A percentile compares a stretch with the other conserved stretches of the same genome.
Evolutionary conservation across 805 yeast genomes (phyloP).

Genomic region (Sporopachydermia quercuum): DNA sequence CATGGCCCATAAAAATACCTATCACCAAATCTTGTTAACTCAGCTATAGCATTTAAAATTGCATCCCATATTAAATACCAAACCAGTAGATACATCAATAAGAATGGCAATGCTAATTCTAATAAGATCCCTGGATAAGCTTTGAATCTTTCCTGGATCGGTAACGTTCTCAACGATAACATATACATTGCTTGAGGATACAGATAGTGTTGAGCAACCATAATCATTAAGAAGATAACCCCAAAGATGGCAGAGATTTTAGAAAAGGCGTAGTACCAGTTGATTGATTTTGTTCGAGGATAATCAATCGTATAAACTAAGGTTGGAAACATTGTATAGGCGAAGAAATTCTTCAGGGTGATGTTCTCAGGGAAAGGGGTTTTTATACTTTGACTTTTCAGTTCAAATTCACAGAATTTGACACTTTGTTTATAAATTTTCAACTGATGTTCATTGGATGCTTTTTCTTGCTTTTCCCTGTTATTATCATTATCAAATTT

Average conservation of each 20-base stretch:
- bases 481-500: conserved; percentile 10
- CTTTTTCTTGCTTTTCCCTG: conserved; percentile 10
- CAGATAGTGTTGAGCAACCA: conserved; percentile 58
- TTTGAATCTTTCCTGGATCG: conserved; percentile 28
- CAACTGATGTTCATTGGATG: conserved; percentile 10
- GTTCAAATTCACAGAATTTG: conserved; percentile 59
- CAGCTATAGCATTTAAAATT: conserved; percentile 80
- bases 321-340: conserved; percentile 80
- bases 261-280: conserved; percentile 52
- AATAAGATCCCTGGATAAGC: conserved; percentile 44
- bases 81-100: conserved; percentile 56
- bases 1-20: conserved; percentile 90
- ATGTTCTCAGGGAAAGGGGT: conserved; percentile 60
- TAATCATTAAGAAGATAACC: conserved; percentile 66
- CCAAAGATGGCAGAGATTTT: conserved; percentile 79
- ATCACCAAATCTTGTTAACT: conserved; percentile 74
- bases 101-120: conserved; percentile 70
- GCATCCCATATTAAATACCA: conserved; percentile 95
- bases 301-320: conserved; percentile 70
- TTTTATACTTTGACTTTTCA: conserved; percentile 37
- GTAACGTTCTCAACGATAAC: conserved; percentile 31
- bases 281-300: conserved; percentile 57
- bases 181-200: conserved; percentile 62
- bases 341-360: conserved; percentile 47
- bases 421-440: conserved; percentile 31